A percentile compares a stretch with the other conserved stretches of the same genome.
Conservation (phyloP, 768 basidiomycete species). For the Cubamyces lactineus region DNA sequence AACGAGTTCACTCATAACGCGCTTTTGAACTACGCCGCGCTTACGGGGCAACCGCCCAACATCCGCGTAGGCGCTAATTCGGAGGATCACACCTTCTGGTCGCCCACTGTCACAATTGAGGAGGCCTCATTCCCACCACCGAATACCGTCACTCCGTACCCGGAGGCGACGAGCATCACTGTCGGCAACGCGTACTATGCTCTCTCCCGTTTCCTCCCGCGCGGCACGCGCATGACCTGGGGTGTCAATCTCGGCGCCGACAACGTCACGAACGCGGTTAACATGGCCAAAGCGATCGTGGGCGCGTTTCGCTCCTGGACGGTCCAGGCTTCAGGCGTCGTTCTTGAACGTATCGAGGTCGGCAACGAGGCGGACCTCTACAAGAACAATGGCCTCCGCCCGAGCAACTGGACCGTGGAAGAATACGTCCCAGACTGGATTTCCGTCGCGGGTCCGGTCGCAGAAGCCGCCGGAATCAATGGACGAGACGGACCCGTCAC, state of each 20-base stretch:
- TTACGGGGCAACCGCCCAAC: constrained; percentile 56
- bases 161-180: constrained; percentile 63
- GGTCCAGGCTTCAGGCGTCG: constrained; percentile 32
- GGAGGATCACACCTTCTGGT: constrained; percentile 62
- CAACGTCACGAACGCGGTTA: constrained; percentile 37
- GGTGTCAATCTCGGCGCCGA: constrained; percentile 62
- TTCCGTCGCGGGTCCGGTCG: constrained; percentile 30
- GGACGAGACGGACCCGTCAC: constrained; percentile 24
- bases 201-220: constrained; percentile 54
- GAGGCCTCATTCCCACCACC: constrained; percentile 54
- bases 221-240: constrained; percentile 63
- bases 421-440: constrained; percentile 37
- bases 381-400: constrained; percentile 34
- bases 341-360: constrained; percentile 37
- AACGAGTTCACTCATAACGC: constrained; percentile 67
- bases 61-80: constrained; percentile 61
- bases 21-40: constrained; percentile 54
- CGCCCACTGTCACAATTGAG: constrained; percentile 45
- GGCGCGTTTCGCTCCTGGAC: constrained; percentile 33
- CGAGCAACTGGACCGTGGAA: constrained; percentile 32
- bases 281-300: constrained; percentile 36
- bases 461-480: constrained; percentile 26
- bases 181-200: constrained; percentile 62
- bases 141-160: constrained; percentile 58
- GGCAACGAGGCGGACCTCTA: constrained; percentile 41